Evolutionary conservation across 2,329 filamentous ascomycete species (phyloP).

Genomic region (Plenodomus lindquistii): DNA sequence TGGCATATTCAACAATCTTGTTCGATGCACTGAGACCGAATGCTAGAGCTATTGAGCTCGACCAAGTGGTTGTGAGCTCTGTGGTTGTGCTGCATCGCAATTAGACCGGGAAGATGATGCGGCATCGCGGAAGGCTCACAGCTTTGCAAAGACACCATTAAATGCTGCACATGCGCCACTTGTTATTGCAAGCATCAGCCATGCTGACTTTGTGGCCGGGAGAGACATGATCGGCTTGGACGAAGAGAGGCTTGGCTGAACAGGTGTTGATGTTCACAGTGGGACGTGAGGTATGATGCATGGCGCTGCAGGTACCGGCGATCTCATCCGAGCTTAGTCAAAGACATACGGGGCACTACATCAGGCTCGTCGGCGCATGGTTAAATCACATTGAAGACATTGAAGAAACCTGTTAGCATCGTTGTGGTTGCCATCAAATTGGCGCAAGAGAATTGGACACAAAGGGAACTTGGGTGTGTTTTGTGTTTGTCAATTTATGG

Average conservation of each 20-base stretch:
- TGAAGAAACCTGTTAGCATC: background rate
- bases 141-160: constrained; percentile 82
- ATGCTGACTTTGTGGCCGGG: constrained; percentile 34
- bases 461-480: background rate
- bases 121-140: constrained; percentile 55
- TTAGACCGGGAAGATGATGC: constrained; percentile 6
- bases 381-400: background rate
- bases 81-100: constrained; percentile 59
- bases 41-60: constrained; percentile 52
- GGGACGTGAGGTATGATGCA: constrained; percentile 7
- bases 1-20: constrained; percentile 53
- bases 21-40: constrained; percentile 53
- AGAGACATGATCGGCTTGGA: constrained; percentile 23
- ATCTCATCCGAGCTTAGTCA: constrained; percentile 23
- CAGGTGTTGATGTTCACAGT: background rate
- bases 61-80: constrained; percentile 59
- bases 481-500: background rate
- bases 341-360: background rate
- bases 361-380: background rate
- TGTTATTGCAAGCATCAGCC: constrained; percentile 69
- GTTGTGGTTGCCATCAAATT: background rate
- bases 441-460: background rate
- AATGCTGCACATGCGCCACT: constrained; percentile 79
- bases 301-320: constrained; percentile 20
- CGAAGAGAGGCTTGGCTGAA: constrained; percentile 1